Evolutionary conservation across 139 green algal species (phyloP).

Genomic region (Coccomyxa sp.): DNA sequence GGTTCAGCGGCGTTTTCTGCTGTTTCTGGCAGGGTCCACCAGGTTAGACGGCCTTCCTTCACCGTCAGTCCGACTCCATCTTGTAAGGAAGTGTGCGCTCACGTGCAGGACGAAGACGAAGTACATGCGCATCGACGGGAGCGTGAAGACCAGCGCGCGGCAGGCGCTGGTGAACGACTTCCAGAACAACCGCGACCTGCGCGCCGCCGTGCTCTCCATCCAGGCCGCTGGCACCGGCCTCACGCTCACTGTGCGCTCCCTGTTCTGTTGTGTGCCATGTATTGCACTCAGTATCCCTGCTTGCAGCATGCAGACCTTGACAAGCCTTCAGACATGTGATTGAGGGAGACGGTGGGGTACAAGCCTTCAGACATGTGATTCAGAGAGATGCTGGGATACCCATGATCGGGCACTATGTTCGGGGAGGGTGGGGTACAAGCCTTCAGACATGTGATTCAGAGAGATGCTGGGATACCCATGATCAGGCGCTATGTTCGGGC

Average conservation of each 20-base stretch:
- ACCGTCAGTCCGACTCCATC: too few relatives aligned
- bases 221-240: slow-evolving; percentile 75
- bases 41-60: too few relatives aligned
- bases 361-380: background rate
- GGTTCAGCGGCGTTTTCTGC: too few relatives aligned
- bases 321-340: background rate
- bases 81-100: background rate
- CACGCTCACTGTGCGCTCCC: slow-evolving; percentile 57
- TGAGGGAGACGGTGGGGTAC: background rate
- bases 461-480: background rate
- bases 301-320: background rate
- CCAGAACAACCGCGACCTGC: slow-evolving; percentile 39
- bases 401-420: too few relatives aligned
- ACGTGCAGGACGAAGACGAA: slow-evolving; percentile 18
- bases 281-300: background rate
- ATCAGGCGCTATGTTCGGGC: too few relatives aligned
- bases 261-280: background rate
- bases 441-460: background rate
- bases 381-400: background rate
- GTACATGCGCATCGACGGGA: slow-evolving; percentile 86
- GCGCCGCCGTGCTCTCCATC: slow-evolving; percentile 67
- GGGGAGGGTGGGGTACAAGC: background rate
- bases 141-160: slow-evolving; percentile 36
- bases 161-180: slow-evolving; percentile 47
- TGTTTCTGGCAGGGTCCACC: background rate